Percentiles rank a stretch among this genome's conserved stretches.
Conservation (phyloP, 2,329 filamentous ascomycete genomes). For the Cordyceps pruinosa region DNA sequence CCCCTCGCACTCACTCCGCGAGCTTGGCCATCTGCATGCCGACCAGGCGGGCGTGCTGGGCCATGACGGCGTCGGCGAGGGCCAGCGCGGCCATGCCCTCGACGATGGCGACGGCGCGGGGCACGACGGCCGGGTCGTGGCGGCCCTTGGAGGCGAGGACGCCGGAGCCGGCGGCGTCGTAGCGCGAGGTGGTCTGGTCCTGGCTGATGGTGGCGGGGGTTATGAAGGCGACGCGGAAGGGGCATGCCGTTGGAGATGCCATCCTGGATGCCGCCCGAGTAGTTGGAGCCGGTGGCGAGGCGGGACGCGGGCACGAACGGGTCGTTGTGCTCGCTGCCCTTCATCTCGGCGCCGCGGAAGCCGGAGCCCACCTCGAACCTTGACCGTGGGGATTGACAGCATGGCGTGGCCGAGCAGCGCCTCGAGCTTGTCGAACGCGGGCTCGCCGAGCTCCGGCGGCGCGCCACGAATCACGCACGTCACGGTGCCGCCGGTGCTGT, state of each 20-base stretch:
- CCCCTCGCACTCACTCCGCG: too few relatives aligned
- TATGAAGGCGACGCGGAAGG: conserved; percentile 95
- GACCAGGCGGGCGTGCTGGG: conserved; percentile 60
- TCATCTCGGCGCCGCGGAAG: conserved; percentile 78
- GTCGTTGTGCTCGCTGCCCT: conserved; percentile 89
- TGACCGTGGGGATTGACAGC: conserved; percentile 89
- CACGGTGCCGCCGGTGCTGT: conserved; percentile 91
- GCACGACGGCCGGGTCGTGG: conserved; percentile 90
- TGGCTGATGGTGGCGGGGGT: conserved; percentile 88
- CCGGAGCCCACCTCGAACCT: conserved; percentile 96
- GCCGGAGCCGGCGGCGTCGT: conserved; percentile 64
- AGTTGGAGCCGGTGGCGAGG: conserved; percentile 85
- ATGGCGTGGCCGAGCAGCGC: conserved; percentile 87
- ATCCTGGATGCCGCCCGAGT: conserved; percentile 90
- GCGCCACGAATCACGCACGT: conserved; percentile 87
- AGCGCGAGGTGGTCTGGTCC: conserved; percentile 75
- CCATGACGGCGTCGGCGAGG: conserved; percentile 78
- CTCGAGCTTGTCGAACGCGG: conserved; percentile 92
- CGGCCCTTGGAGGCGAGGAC: conserved; percentile 84
- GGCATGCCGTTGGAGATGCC: conserved; percentile 96
- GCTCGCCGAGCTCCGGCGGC: conserved; percentile 83
- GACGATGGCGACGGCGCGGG: conserved; percentile 62
- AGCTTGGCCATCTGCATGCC: conserved; percentile 25
- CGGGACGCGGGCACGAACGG: conserved; percentile 42
- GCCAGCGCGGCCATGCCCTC: conserved; percentile 88